These are phyloP conservation scores for Apiosordaria backusii DNA, from an alignment of 495 filamentous ascomycete species.

Conservation along the genomic window DNA sequence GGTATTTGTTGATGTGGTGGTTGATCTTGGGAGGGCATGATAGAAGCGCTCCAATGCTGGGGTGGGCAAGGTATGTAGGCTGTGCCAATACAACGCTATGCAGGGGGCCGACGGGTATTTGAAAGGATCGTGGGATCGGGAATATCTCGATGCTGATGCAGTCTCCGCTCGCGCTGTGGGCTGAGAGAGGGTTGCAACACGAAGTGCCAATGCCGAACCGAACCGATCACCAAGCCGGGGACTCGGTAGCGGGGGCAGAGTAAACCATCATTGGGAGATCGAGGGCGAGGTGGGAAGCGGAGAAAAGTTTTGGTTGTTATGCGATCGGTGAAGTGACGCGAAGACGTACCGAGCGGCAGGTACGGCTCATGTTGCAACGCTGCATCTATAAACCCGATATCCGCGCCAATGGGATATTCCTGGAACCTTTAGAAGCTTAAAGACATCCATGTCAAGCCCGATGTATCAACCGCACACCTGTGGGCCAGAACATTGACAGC, in stretches of 20 bases:
- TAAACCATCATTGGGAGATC: not conserved
- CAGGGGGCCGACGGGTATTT: not conserved
- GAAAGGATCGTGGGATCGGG: not conserved
- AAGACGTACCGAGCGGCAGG: not conserved
- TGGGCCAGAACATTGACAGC: too few relatives aligned
- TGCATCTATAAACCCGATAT: too few relatives aligned
- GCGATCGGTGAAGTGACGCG: not conserved
- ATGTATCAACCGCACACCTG: too few relatives aligned
- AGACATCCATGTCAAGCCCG: too few relatives aligned
- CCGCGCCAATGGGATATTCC: too few relatives aligned
- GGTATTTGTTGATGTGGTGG: not conserved
- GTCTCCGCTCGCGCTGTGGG: not conserved
- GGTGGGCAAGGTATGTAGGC: not conserved
- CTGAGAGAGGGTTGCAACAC: not conserved
- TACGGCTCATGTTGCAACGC: too few relatives aligned
- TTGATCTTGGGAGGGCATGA: not conserved
- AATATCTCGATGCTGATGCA: too few relatives aligned
- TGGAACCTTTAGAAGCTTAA: too few relatives aligned
- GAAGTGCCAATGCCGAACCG: not conserved
- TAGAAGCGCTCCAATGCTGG: conserved; percentile 6
- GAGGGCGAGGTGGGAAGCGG: not conserved
- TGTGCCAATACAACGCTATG: not conserved
- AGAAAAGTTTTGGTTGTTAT: not conserved
- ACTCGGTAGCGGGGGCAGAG: not conserved
- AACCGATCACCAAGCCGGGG: not conserved